These are phyloP conservation scores for Dactylellina parvicollis DNA, from an alignment of 2,329 filamentous ascomycete species.

Conservation along the genomic window DNA sequence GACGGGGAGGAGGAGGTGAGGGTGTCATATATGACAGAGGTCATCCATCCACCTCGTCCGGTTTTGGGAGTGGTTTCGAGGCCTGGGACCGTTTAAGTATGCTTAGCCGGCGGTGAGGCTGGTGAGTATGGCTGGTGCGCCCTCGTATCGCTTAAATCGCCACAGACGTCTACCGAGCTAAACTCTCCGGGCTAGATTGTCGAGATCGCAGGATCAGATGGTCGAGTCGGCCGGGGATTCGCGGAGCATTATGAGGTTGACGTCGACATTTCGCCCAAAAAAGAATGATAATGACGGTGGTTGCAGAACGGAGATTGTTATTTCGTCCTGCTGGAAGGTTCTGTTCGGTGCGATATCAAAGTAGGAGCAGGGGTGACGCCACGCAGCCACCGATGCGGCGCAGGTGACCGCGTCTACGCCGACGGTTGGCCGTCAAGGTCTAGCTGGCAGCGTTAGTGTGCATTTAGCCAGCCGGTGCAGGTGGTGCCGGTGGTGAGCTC, in stretches of 20 bases:
- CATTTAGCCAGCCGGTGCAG: background rate
- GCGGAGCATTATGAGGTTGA: background rate
- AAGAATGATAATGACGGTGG: background rate
- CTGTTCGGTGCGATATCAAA: background rate
- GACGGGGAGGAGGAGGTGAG: constrained; percentile 15
- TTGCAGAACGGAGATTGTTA: no score
- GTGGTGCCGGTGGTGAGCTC: background rate
- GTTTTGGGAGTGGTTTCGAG: constrained; percentile 18
- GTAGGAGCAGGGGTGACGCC: background rate
- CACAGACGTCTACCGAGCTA: constrained; percentile 8
- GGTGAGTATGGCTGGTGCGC: constrained; percentile 25
- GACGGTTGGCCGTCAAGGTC: background rate
- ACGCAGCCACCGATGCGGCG: background rate
- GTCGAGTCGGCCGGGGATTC: constrained; percentile 7
- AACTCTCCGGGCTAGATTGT: background rate
- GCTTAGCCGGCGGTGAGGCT: constrained; percentile 42
- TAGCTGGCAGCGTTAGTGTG: no score
- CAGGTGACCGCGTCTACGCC: background rate
- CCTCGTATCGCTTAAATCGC: background rate
- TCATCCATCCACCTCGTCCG: constrained; percentile 3
- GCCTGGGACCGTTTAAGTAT: constrained; percentile 35
- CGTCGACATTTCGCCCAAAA: background rate
- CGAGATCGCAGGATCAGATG: constrained; percentile 8
- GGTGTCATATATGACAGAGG: constrained; percentile 33
- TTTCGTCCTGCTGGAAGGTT: no score